A percentile compares a stretch with the other conserved stretches of the same genome.
Evolutionary conservation across 2,329 filamentous ascomycete genomes (phyloP).

Genomic region (Basipetospora chlamydospora): DNA sequence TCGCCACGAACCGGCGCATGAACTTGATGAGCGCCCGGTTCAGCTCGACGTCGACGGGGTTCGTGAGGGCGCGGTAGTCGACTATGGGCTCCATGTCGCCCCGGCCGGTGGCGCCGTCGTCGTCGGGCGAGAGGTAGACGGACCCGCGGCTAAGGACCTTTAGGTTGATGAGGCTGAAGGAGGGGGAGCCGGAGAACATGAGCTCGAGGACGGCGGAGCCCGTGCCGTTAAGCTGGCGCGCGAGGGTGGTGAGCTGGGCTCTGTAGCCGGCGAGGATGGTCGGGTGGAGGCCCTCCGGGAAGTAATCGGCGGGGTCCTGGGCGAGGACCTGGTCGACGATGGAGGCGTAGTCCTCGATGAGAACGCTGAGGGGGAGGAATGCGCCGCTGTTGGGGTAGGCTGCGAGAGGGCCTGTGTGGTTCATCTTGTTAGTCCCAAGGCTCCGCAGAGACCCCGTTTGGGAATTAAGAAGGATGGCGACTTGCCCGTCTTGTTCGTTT

Average conservation of each 20-base stretch:
- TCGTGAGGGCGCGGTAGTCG: constrained; percentile 24
- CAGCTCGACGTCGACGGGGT: constrained; percentile 36
- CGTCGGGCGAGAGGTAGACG: constrained; percentile 33
- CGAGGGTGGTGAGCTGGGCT: constrained; percentile 10
- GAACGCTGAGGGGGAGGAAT: constrained; percentile 10
- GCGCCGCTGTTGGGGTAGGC: constrained; percentile 9
- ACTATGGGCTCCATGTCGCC: constrained; percentile 33
- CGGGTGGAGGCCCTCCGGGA: constrained; percentile 8
- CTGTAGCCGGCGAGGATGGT: constrained; percentile 10
- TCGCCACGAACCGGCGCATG: constrained; percentile 17
- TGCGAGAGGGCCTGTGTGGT: too few species aligned
- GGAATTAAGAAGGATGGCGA: too few species aligned
- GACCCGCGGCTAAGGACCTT: constrained; percentile 36
- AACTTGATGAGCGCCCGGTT: constrained; percentile 24
- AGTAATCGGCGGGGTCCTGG: constrained; percentile 13
- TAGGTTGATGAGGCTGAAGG: constrained; percentile 9
- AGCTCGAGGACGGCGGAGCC: constrained; percentile 14
- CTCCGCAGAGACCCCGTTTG: too few species aligned
- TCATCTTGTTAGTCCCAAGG: too few species aligned
- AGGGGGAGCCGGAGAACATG: constrained; percentile 8
- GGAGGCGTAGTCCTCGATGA: constrained; percentile 9
- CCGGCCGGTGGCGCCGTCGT: constrained; percentile 11
- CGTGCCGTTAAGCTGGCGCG: constrained; percentile 7
- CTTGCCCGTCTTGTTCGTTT: constrained; percentile 9
- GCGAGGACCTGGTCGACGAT: constrained; percentile 10